phyloP scores from a whole-genome alignment of 225 moss, liverwort and hornwort species.

The Thuidium tamariscinum region DNA sequence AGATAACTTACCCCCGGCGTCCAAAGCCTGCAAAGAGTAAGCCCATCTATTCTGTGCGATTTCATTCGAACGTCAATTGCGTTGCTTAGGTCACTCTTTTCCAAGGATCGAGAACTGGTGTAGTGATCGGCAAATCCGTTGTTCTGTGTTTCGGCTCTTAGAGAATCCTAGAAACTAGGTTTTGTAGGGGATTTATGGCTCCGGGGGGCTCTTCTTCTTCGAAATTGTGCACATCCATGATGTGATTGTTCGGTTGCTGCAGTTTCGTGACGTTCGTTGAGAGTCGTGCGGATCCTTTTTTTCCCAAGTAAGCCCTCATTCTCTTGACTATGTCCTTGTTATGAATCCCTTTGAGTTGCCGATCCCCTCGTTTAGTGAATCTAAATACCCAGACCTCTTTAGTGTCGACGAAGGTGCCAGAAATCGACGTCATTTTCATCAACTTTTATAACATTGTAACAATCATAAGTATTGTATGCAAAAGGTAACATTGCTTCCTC shows the following conservation, averaged over 20 bases:
- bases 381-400: neutral
- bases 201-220: neutral
- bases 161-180: neutral
- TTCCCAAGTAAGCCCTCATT: slow-evolving; percentile 29
- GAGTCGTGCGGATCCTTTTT: slow-evolving; percentile 36
- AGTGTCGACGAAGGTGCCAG: neutral
- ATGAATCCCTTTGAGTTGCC: neutral
- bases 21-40: slow-evolving; percentile 45
- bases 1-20: slow-evolving; percentile 29
- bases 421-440: neutral
- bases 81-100: neutral
- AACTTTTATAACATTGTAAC: neutral
- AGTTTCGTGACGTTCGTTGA: slow-evolving; percentile 37
- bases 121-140: neutral
- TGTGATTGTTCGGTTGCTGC: slow-evolving; percentile 9
- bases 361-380: neutral
- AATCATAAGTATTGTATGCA: too few species aligned
- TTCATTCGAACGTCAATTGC: neutral
- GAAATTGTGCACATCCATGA: neutral
- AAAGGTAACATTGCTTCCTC: neutral
- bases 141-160: neutral
- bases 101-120: neutral
- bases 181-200: neutral
- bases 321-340: neutral
- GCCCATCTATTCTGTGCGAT: neutral